Evolutionary conservation across 2,329 filamentous ascomycete species (phyloP).

Genomic region (Talaromyces sp.): DNA sequence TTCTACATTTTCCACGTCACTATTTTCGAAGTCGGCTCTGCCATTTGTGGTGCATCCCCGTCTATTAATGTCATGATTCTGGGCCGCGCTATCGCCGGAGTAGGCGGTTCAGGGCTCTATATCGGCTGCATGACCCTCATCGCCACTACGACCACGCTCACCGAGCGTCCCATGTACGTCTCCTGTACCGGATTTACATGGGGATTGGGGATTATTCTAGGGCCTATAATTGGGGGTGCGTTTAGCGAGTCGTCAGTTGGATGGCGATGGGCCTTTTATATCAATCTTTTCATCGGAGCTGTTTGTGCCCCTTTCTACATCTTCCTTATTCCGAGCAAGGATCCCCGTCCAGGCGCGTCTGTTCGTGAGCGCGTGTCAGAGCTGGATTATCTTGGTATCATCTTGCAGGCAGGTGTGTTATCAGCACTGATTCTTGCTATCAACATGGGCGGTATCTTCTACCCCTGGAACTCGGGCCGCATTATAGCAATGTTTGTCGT

Average conservation of each 20-base stretch:
- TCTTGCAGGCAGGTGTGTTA: constrained; percentile 24
- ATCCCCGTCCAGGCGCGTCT: constrained; percentile 23
- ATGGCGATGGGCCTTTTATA: constrained; percentile 43
- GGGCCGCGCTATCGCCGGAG: constrained; percentile 34
- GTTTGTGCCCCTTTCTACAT: constrained; percentile 43
- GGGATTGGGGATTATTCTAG: constrained; percentile 36
- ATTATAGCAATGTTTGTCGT: constrained; percentile 50
- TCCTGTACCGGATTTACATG: constrained; percentile 31
- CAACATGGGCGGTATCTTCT: constrained; percentile 49
- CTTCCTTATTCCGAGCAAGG: constrained; percentile 37
- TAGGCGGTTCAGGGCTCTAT: constrained; percentile 34
- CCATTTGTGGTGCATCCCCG: constrained; percentile 39
- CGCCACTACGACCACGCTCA: constrained; percentile 22
- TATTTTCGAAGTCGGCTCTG: constrained; percentile 29
- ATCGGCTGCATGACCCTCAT: constrained; percentile 29
- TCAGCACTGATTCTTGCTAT: constrained; percentile 31
- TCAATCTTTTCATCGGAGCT: constrained; percentile 51
- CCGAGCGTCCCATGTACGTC: constrained; percentile 33
- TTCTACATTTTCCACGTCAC: neutral
- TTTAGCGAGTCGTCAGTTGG: constrained; percentile 27
- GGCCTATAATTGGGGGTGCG: constrained; percentile 39
- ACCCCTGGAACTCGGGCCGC: constrained; percentile 45
- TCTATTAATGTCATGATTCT: constrained; percentile 48
- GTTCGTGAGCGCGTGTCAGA: constrained; percentile 24
- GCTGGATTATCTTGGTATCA: constrained; percentile 45